Percentiles rank a stretch among this genome's conserved stretches.
phyloP scores from a whole-genome alignment of 208 protist species.

The Leishmania tarentolae region DNA sequence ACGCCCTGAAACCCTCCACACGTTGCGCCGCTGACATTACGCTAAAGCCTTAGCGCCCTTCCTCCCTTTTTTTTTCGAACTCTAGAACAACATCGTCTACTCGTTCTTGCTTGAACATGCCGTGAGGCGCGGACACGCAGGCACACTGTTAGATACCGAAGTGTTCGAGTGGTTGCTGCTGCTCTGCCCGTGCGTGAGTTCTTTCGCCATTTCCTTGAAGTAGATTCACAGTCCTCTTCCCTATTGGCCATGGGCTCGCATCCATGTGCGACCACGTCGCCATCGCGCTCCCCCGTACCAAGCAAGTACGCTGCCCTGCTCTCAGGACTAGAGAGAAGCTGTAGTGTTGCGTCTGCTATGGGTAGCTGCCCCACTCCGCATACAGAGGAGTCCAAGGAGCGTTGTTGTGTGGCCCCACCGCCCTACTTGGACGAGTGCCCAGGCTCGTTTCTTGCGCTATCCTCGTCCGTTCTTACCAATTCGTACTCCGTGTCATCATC shows the following conservation, averaged over 20 bases:
- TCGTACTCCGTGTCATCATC: background rate
- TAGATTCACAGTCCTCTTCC: background rate
- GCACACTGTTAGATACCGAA: background rate
- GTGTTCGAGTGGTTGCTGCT: background rate
- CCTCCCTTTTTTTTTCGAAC: background rate
- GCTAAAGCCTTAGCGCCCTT: background rate
- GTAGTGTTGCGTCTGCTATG: background rate
- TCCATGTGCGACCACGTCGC: background rate
- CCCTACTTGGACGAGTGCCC: background rate
- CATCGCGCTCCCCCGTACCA: background rate
- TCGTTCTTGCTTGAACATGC: background rate
- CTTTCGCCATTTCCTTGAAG: no score
- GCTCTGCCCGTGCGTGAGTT: background rate
- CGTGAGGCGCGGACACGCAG: background rate
- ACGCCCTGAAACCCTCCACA: background rate
- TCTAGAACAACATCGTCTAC: background rate
- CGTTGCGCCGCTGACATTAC: background rate
- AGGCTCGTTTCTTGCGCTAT: background rate
- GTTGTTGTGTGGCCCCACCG: background rate
- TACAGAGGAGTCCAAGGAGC: background rate
- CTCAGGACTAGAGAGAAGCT: conserved; percentile 13
- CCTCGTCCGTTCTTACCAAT: background rate
- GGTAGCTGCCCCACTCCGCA: background rate
- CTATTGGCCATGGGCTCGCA: background rate
- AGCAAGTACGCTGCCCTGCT: conserved; percentile 8